These are phyloP conservation scores for Vaccinium macrocarpon DNA, from an alignment of 148 eudicot genomes.

Conservation along the genomic window DNA sequence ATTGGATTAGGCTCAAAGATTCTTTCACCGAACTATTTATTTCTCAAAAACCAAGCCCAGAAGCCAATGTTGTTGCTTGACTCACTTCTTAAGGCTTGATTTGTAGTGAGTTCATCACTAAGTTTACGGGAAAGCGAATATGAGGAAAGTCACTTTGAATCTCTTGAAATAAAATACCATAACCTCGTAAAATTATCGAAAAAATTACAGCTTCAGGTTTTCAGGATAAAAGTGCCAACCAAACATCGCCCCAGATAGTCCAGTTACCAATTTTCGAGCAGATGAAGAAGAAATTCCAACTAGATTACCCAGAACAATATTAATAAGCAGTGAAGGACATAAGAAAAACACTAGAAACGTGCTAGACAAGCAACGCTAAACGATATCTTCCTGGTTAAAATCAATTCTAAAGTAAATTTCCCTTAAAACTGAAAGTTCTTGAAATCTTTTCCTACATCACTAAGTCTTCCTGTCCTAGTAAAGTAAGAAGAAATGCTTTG, in stretches of 20 bases:
- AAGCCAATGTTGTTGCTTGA: neutral
- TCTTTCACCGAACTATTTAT: neutral
- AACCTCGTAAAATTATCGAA: neutral
- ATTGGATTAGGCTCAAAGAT: neutral
- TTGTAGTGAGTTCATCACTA: neutral
- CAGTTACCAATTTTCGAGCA: neutral
- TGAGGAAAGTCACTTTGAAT: neutral
- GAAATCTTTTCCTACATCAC: neutral
- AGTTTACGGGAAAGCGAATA: neutral
- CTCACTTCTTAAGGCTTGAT: neutral
- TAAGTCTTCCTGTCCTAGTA: constrained; percentile 52
- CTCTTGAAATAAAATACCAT: neutral
- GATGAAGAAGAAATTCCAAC: neutral
- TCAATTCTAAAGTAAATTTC: neutral
- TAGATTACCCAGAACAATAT: neutral
- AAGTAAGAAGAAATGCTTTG: constrained; percentile 65
- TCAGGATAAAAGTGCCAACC: neutral
- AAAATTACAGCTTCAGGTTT: neutral
- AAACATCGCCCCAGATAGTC: neutral
- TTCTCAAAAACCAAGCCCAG: neutral
- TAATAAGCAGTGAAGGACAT: neutral
- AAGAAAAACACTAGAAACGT: neutral
- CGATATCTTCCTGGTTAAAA: neutral
- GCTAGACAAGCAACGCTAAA: neutral
- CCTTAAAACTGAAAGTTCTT: neutral